These are phyloP conservation scores for Nannizziopsis arthrosporioides DNA, from an alignment of 2,329 filamentous ascomycete genomes.

Conservation along the genomic window DNA sequence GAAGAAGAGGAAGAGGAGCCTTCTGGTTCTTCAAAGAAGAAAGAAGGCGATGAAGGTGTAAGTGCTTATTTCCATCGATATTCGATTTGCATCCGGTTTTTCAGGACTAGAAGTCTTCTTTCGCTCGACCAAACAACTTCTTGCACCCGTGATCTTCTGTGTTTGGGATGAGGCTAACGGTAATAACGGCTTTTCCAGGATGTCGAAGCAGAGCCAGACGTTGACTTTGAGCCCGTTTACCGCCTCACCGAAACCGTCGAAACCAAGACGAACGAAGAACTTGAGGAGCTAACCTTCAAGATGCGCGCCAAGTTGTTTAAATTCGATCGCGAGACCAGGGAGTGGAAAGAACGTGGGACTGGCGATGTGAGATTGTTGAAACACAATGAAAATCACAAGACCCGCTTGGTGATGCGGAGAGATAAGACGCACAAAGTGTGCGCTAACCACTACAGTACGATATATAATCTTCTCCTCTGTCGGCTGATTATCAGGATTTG, in stretches of 20 bases:
- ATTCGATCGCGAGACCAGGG: conserved; percentile 79
- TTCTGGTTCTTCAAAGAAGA: conserved; percentile 75
- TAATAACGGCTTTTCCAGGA: conserved; percentile 37
- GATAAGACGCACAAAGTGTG: conserved; percentile 99
- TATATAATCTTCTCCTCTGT: neutral
- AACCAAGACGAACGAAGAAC: conserved; percentile 95
- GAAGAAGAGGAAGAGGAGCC: conserved; percentile 69
- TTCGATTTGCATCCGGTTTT: conserved; percentile 12
- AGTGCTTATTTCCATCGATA: conserved; percentile 12
- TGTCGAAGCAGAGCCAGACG: conserved; percentile 75
- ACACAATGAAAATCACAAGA: conserved; percentile 98
- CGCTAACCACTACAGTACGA: conserved; percentile 97
- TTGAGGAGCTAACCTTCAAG: conserved; percentile 96
- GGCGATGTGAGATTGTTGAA: conserved; percentile 93
- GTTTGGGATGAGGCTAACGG: neutral
- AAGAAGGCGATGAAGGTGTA: conserved; percentile 49
- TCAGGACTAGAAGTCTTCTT: neutral
- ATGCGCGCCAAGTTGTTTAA: conserved; percentile 99
- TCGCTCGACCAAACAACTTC: neutral
- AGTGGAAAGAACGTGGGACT: conserved; percentile 99
- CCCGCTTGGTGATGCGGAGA: conserved; percentile 91
- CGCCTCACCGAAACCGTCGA: conserved; percentile 95
- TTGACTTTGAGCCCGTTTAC: conserved; percentile 95
- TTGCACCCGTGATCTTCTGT: neutral
- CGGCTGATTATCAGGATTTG: neutral